These are phyloP conservation scores for Solanum aculeatissimum DNA, from an alignment of 305 asterid genomes.

Conservation along the genomic window DNA sequence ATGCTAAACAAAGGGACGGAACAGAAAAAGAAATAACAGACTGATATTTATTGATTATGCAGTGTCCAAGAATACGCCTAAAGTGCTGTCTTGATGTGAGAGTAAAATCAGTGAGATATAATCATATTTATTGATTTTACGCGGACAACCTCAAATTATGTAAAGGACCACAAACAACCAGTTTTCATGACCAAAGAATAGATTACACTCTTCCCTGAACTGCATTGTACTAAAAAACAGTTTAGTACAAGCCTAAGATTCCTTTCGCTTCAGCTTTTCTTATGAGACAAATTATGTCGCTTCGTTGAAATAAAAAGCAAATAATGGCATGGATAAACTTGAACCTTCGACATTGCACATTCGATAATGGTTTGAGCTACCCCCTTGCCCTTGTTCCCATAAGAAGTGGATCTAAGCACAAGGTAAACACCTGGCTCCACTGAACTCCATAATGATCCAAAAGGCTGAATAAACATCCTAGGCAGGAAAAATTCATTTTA, in stretches of 20 bases:
- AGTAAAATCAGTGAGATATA: not conserved
- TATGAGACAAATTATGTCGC: not conserved
- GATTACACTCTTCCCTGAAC: not conserved
- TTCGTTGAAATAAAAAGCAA: not conserved
- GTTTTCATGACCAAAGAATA: not conserved
- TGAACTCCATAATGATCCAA: not conserved
- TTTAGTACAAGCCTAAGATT: not conserved
- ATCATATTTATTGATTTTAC: not conserved
- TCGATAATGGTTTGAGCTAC: not conserved
- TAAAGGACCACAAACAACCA: not conserved
- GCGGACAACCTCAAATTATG: not conserved
- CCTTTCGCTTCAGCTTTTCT: not conserved
- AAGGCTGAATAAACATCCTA: not conserved
- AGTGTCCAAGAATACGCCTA: not conserved
- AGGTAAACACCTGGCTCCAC: not conserved
- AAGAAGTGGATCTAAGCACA: not conserved
- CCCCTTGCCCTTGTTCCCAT: not conserved
- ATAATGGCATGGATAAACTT: not conserved
- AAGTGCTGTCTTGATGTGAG: not conserved
- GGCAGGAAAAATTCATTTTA: constrained; percentile 6
- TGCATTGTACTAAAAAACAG: not conserved
- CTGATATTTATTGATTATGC: not conserved
- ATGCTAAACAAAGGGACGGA: not conserved
- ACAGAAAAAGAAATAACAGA: not conserved
- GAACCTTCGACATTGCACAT: not conserved